These are phyloP conservation scores for Stachybotrys elegans DNA, from an alignment of 2,329 filamentous ascomycete species.

Conservation along the genomic window DNA sequence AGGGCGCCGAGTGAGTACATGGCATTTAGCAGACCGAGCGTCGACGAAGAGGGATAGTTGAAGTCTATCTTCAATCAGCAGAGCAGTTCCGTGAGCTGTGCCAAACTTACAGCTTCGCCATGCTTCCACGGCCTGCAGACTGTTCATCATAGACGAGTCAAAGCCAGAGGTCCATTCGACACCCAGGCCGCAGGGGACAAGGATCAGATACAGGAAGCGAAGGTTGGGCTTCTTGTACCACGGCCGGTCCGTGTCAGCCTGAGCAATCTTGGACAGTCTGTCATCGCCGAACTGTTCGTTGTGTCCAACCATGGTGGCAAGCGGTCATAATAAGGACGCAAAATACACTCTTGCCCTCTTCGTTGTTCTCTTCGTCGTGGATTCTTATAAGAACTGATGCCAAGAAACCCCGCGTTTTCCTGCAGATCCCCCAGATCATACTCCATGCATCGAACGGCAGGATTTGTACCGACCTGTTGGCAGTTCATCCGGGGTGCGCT, in stretches of 20 bases:
- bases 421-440: too few relatives aligned
- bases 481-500: too few relatives aligned
- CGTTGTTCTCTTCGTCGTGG: too few relatives aligned
- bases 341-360: too few relatives aligned
- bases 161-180: constrained; percentile 39
- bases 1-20: constrained; percentile 37
- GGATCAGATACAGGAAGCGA: constrained; percentile 31
- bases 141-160: constrained; percentile 39
- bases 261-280: constrained; percentile 27
- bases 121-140: constrained; percentile 31
- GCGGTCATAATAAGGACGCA: too few relatives aligned
- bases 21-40: constrained; percentile 36
- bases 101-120: constrained; percentile 30
- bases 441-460: too few relatives aligned
- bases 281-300: constrained; percentile 28
- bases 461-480: too few relatives aligned
- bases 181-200: constrained; percentile 34
- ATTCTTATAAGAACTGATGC: too few relatives aligned
- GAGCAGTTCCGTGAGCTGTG: background rate
- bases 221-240: constrained; percentile 37
- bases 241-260: constrained; percentile 22
- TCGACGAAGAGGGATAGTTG: constrained; percentile 29
- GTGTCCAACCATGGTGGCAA: constrained; percentile 14
- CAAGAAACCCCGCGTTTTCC: too few relatives aligned
- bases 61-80: constrained; percentile 25